A percentile compares a stretch with the other conserved stretches of the same genome.
phyloP scores from a whole-genome alignment of 2,329 filamentous ascomycete genomes.

The Endoconidiophora laricicola region DNA sequence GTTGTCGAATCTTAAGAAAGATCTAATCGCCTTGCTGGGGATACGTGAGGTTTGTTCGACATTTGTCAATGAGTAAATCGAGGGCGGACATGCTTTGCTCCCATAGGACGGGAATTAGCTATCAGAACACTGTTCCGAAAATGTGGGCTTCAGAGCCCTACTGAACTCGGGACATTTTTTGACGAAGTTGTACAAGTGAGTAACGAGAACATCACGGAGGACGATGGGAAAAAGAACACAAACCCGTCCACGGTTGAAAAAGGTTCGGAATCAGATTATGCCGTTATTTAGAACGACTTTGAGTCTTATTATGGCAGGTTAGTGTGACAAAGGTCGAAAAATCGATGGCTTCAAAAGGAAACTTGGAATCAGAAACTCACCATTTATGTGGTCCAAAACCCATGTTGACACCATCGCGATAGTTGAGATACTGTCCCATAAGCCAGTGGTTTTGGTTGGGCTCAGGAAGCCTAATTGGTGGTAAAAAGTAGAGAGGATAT shows the following conservation, averaged over 20 bases:
- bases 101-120: slow-evolving; percentile 79
- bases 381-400: neutral
- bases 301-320: slow-evolving; percentile 29
- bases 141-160: slow-evolving; percentile 40
- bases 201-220: slow-evolving; percentile 52
- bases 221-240: slow-evolving; percentile 45
- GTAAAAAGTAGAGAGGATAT: slow-evolving; percentile 34
- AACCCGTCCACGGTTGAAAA: slow-evolving; percentile 48
- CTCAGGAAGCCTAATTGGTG: slow-evolving; percentile 30
- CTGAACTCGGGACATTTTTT: slow-evolving; percentile 48
- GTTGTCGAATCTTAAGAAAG: no score
- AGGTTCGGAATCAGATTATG: slow-evolving; percentile 46
- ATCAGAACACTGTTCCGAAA: slow-evolving; percentile 60
- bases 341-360: no score
- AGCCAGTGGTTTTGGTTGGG: slow-evolving; percentile 28
- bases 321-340: slow-evolving; percentile 1
- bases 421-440: slow-evolving; percentile 27
- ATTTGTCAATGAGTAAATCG: slow-evolving; percentile 38
- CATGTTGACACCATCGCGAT: neutral
- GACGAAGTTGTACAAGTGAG: slow-evolving; percentile 51
- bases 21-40: no score
- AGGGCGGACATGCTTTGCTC: slow-evolving; percentile 53
- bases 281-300: slow-evolving; percentile 47
- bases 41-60: neutral
- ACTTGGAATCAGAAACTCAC: neutral